These are phyloP conservation scores for Ogataea pignaliae DNA, from an alignment of 805 yeast genomes.

Conservation along the genomic window DNA sequence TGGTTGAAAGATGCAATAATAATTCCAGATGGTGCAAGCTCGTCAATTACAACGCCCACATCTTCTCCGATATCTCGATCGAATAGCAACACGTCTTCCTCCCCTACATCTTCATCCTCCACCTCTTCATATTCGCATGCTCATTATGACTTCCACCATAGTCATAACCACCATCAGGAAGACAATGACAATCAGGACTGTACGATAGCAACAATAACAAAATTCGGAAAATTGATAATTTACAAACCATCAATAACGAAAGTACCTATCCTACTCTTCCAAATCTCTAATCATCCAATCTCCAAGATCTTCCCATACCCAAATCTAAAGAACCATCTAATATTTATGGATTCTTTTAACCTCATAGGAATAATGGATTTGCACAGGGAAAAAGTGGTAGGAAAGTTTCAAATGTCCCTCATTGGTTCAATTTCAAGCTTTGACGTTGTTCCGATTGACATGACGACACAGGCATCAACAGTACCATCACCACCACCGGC, in stretches of 20 bases:
- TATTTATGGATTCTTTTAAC: constrained; percentile 26
- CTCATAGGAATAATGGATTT: constrained; percentile 22
- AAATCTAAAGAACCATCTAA: constrained; percentile 9
- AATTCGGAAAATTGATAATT: constrained; percentile 22
- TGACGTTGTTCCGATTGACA: constrained; percentile 5
- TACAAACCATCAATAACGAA: constrained; percentile 23
- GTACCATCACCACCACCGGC: too few species aligned
- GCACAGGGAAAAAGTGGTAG: constrained; percentile 13
- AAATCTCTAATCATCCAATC: constrained; percentile 24
- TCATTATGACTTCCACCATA: background rate
- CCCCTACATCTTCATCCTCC: background rate
- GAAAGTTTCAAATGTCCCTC: constrained; percentile 16
- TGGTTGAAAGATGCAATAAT: constrained; percentile 26
- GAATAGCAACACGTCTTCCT: background rate
- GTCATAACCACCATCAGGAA: background rate
- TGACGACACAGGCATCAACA: too few species aligned
- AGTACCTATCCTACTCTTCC: constrained; percentile 17
- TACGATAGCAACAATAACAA: constrained; percentile 18
- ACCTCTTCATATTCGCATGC: background rate
- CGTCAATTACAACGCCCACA: too few species aligned
- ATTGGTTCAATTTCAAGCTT: constrained; percentile 23
- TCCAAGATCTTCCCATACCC: constrained; percentile 4
- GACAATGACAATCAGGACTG: constrained; percentile 4
- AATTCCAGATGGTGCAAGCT: constrained; percentile 4
- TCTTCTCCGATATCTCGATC: background rate